Evolutionary conservation across 805 yeast genomes (phyloP), one percentile per base, ranked within the genome.

Genomic region (Yamadazyma scolyti): DNA sequence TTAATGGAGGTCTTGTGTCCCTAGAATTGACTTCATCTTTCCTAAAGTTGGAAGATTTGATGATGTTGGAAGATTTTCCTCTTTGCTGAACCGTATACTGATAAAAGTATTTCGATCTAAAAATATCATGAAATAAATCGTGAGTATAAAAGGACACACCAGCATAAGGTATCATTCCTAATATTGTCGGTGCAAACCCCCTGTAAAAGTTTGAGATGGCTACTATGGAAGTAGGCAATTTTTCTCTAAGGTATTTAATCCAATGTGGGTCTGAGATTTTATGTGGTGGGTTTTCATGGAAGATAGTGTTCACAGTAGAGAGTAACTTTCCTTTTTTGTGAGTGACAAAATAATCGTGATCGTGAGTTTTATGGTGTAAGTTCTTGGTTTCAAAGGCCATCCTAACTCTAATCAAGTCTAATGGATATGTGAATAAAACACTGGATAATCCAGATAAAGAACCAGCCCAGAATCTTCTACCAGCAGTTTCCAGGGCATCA

Each of bases 131-230:
- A 36, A 89, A 68, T 34, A 79, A 54, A 61, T 93, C 98, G 58
- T 93, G 97, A 4, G 96, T 84, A 61, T 88, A 84, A 50, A 93
- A 93, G 3, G 96, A 85, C 3, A 90, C 97, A 8, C 98, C 98
- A 1, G 98, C 98, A 54, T 93, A 93, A 1, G 98, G 98, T 14
- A 93, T 70, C 95, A 93, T 89, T 8, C 98, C 98, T 23, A 89
- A 48, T 26, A 93, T 79, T 0, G 98, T 93, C 12, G 98, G 96
- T 6, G 83, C 75, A 57, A 90, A 93, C 2, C 98, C 98, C 36
- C 97, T 71, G 60, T 90, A 93, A 56, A 89, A 93, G 61, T 89
- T 90, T 31, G 75, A 60, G 9, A 74, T 35, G 5, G 71, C 56
- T 6, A 59, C 48, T 3, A 63, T 27, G 10, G 44, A 31, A 37